These are phyloP conservation scores for Quercus lobata DNA, from an alignment of 331 rosid genomes.

Conservation along the genomic window DNA sequence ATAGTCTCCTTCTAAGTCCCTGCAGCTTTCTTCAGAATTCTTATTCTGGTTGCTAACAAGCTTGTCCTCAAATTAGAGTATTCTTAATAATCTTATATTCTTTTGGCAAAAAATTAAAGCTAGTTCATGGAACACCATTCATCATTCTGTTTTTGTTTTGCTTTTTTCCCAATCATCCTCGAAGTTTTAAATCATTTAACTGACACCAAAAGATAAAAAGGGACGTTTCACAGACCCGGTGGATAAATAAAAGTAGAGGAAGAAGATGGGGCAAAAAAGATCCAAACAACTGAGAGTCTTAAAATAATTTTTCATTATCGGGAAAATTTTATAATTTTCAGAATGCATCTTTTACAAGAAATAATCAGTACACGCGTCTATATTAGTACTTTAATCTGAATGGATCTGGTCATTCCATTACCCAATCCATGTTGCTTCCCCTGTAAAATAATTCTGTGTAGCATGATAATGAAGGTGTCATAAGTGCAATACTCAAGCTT, in stretches of 20 bases:
- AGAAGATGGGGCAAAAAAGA: too few species aligned
- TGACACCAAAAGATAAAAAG: neutral
- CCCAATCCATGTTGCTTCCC: too few species aligned
- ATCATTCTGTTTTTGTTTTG: neutral
- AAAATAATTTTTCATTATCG: neutral
- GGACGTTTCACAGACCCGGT: too few species aligned
- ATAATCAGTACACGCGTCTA: too few species aligned
- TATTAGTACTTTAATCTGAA: too few species aligned
- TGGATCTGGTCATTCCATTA: too few species aligned
- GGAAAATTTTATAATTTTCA: neutral
- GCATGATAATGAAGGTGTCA: too few species aligned
- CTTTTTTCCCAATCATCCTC: neutral
- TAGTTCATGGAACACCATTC: neutral
- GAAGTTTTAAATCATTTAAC: neutral
- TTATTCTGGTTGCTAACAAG: slow-evolving; percentile 16
- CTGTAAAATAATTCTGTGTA: too few species aligned
- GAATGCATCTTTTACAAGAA: neutral
- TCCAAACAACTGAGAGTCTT: too few species aligned
- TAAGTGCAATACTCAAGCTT: too few species aligned
- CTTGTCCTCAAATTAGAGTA: slow-evolving; percentile 1
- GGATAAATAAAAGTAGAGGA: too few species aligned
- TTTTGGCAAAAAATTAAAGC: neutral
- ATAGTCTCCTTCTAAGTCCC: slow-evolving; percentile 9
- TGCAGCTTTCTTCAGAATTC: slow-evolving; percentile 25
- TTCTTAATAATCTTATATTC: neutral